phyloP scores from a whole-genome alignment of 169 alveolate species.

The Sarcocystis neurona region DNA sequence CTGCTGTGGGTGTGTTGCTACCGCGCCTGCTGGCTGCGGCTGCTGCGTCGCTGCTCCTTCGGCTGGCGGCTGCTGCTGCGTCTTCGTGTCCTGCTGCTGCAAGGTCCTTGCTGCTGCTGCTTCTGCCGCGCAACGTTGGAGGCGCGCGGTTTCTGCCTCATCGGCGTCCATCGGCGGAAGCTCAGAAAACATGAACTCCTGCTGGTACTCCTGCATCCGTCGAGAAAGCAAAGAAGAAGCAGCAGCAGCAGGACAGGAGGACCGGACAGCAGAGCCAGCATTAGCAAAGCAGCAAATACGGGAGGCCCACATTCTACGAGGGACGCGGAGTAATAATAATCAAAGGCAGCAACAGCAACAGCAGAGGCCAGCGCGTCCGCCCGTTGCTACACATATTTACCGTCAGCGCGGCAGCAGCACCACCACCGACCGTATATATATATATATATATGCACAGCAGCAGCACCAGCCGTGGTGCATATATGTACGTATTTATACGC shows the following conservation, averaged over 20 bases:
- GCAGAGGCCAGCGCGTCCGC: too few species aligned
- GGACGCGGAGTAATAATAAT: neutral
- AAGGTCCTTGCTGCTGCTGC: neutral
- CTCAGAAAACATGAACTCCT: conserved; percentile 75
- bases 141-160: conserved; percentile 14
- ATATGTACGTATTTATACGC: too few species aligned
- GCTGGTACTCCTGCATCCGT: conserved; percentile 72
- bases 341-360: too few species aligned
- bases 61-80: neutral
- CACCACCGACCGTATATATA: too few species aligned
- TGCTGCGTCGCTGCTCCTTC: neutral
- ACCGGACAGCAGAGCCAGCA: too few species aligned
- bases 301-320: neutral
- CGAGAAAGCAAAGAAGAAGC: neutral
- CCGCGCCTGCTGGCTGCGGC: too few species aligned
- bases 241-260: too few species aligned
- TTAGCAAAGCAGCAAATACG: neutral
- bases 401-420: too few species aligned
- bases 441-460: too few species aligned
- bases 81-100: neutral
- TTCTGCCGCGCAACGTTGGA: neutral
- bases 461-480: too few species aligned
- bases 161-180: neutral
- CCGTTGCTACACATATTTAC: too few species aligned
- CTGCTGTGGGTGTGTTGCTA: too few species aligned